phyloP scores from a whole-genome alignment of 306 rosid genomes.

The Adenanthera pavonina region DNA sequence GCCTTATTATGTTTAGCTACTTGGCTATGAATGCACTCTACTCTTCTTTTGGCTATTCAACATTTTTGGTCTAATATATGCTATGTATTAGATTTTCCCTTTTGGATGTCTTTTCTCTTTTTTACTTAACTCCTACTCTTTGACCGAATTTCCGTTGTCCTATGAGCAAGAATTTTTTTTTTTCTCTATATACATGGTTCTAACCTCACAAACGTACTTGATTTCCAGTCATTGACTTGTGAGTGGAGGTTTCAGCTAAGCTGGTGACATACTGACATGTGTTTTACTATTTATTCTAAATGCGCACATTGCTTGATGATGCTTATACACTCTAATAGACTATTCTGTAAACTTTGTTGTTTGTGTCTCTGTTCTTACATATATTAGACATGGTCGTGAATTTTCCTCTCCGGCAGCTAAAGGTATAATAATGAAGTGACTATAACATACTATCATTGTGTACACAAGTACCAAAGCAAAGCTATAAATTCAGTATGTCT shows the following conservation, averaged over 20 bases:
- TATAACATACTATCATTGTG: neutral
- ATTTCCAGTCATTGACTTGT: conserved; percentile 5
- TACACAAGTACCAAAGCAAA: neutral
- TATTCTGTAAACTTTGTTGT: neutral
- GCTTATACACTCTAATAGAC: neutral
- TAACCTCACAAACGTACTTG: conserved; percentile 12
- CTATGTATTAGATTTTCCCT: conserved; percentile 1
- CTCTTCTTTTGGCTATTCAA: conserved; percentile 18
- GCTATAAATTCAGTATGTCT: conserved; percentile 16
- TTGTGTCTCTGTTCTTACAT: conserved; percentile 18
- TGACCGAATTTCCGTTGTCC: conserved; percentile 1
- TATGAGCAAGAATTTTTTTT: neutral
- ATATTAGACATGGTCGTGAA: neutral
- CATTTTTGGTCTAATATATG: neutral
- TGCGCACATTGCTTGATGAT: neutral
- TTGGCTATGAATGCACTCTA: conserved; percentile 5
- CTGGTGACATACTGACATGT: neutral
- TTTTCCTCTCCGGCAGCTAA: conserved; percentile 24
- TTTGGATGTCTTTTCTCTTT: conserved; percentile 3
- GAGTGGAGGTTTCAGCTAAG: conserved; percentile 15
- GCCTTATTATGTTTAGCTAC: conserved; percentile 17
- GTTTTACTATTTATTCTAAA: conserved; percentile 17
- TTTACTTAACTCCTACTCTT: neutral
- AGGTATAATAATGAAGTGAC: conserved; percentile 1
- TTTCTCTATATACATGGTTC: conserved; percentile 28